Evolutionary conservation across 441 rosid species (phyloP), one percentile per base, ranked within the genome.

Genomic region (Eutrema salsugineum): DNA sequence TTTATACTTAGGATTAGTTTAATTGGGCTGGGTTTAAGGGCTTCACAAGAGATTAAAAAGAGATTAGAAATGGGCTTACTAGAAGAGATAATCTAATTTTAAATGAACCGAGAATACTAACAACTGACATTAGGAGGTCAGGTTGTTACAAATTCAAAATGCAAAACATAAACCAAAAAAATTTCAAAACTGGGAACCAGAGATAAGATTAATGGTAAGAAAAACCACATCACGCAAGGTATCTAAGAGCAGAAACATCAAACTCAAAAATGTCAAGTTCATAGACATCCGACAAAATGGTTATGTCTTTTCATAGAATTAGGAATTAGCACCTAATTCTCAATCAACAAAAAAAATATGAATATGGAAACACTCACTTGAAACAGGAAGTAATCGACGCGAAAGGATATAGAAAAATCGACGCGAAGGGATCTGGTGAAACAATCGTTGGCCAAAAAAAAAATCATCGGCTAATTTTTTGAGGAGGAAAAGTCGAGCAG

Each of bases 321-420:
- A n/a, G n/a, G n/a, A n/a, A n/a, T n/a, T n/a, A n/a, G n/a, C 38
- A 8, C 2, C 39, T 35, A 47, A 39, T 14, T 24, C 32, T 47
- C 66, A 46, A 17, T n/a, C 3, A 2, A 42, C 17, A 9, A 5
- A 11, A 9, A 9, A 17, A 46, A 3, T 16, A 24, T 6, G 22
- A 33, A 40, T 1, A 30, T 5, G 10, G 20, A 17, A 9, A 39
- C 1, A 76, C 70, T 70, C 63, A 92, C 99, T 96, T 79, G 75
- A 80, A 73, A 59, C 81, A 11, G 90, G 87, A 28, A 82, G 82
- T 1, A 83, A 81, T 8, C 87, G 83, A 32, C 57, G 82, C 8
- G 83, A 66, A 75, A 87, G 82, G 32, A 77, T 59, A 57, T 63
- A 59, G 28, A 78, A 63, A 66, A 83, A 82, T 38, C 83, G 73